phyloP scores from a whole-genome alignment of 352 stramenopile species.

The Pythium inflatum region DNA sequence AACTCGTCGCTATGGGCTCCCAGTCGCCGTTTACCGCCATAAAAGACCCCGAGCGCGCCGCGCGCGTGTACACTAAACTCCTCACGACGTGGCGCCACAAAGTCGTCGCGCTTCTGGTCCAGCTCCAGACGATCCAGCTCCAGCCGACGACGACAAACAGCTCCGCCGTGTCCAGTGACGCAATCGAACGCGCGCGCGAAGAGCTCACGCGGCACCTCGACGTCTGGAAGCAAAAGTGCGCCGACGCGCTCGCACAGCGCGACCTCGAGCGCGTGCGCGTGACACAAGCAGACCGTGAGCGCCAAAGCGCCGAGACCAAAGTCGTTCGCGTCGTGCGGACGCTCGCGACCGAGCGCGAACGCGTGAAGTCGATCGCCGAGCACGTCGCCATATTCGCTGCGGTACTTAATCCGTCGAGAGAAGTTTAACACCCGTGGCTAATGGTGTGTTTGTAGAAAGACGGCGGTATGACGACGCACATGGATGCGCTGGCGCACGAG shows the following conservation, averaged over 20 bases:
- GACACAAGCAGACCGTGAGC: slow-evolving; percentile 35
- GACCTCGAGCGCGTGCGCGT: slow-evolving; percentile 51
- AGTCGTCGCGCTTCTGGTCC: slow-evolving; percentile 62
- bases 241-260: slow-evolving; percentile 63
- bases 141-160: too few species aligned
- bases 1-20: slow-evolving; percentile 39
- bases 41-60: slow-evolving; percentile 26
- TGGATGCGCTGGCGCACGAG: slow-evolving; percentile 44
- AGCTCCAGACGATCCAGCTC: slow-evolving; percentile 49
- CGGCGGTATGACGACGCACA: slow-evolving; percentile 48
- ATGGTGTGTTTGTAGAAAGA: slow-evolving; percentile 31
- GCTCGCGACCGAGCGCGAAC: slow-evolving; percentile 54
- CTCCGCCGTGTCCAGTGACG: not conserved
- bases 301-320: slow-evolving; percentile 44
- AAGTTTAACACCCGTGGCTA: not conserved
- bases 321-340: slow-evolving; percentile 49
- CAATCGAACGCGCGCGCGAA: not conserved
- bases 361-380: slow-evolving; percentile 47
- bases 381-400: slow-evolving; percentile 49
- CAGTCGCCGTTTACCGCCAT: too few species aligned
- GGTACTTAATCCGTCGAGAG: slow-evolving; percentile 27
- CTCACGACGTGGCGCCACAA: slow-evolving; percentile 63
- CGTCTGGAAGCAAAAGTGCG: slow-evolving; percentile 55
- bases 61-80: slow-evolving; percentile 40
- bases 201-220: slow-evolving; percentile 41